phyloP scores from a whole-genome alignment of 352 stramenopile genomes.

The Phytophthora lateralis region DNA sequence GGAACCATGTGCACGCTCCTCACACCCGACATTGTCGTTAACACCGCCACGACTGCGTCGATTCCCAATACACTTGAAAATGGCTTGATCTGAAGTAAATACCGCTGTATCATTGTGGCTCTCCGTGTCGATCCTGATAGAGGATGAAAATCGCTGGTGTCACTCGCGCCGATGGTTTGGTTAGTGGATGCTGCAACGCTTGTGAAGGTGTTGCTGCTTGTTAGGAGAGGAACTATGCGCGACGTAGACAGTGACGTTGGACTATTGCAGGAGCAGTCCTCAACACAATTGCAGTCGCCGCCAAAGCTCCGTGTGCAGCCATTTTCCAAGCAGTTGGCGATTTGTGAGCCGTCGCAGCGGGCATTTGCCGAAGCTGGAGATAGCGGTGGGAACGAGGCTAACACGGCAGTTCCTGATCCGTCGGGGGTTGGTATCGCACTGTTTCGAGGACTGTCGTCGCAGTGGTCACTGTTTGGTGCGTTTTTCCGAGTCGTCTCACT shows the following conservation, averaged over 20 bases:
- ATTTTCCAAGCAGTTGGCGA: slow-evolving; percentile 69
- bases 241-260: slow-evolving; percentile 26
- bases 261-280: slow-evolving; percentile 58
- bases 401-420: slow-evolving; percentile 8
- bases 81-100: slow-evolving; percentile 42
- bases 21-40: slow-evolving; percentile 42
- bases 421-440: slow-evolving; percentile 19
- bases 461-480: slow-evolving; percentile 18
- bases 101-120: slow-evolving; percentile 32
- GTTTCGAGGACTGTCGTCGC: slow-evolving; percentile 19
- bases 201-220: slow-evolving; percentile 28
- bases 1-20: slow-evolving; percentile 58
- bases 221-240: slow-evolving; percentile 19
- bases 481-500: slow-evolving; percentile 5
- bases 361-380: slow-evolving; percentile 24
- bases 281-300: slow-evolving; percentile 63
- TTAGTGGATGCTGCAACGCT: slow-evolving; percentile 14
- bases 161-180: slow-evolving; percentile 9
- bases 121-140: slow-evolving; percentile 8
- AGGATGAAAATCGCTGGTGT: slow-evolving; percentile 11
- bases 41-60: slow-evolving; percentile 44
- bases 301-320: slow-evolving; percentile 71
- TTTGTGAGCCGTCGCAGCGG: slow-evolving; percentile 41
- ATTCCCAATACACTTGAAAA: slow-evolving; percentile 27
- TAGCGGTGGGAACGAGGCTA: slow-evolving; percentile 23